Evolutionary conservation across 345 rosid genomes (phyloP).

Genomic region (Theobroma cacao): DNA sequence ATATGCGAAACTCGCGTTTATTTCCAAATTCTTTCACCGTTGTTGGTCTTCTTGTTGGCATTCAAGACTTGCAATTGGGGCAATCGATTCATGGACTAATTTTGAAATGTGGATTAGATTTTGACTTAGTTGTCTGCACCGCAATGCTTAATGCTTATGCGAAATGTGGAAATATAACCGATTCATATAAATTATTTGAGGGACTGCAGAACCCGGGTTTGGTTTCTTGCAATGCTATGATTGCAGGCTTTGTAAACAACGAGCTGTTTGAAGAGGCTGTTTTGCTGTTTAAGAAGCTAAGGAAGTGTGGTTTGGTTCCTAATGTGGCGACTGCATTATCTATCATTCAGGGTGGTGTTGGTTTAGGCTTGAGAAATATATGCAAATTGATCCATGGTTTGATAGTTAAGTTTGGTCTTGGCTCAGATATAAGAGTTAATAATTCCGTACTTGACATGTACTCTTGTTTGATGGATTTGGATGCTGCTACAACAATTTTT

Average conservation of each 20-base stretch:
- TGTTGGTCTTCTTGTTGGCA: conserved; percentile 39
- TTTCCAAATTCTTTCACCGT: conserved; percentile 44
- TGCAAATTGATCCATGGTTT: conserved; percentile 34
- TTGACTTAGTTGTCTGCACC: conserved; percentile 34
- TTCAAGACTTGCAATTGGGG: conserved; percentile 20
- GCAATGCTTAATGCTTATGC: conserved; percentile 40
- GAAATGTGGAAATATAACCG: conserved; percentile 28
- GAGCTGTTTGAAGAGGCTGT: conserved; percentile 29
- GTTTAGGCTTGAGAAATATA: conserved; percentile 24
- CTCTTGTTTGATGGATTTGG: conserved; percentile 33
- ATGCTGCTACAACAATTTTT: conserved; percentile 29
- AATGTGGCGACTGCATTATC: conserved; percentile 28
- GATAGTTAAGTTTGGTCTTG: conserved; percentile 34
- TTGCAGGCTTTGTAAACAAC: conserved; percentile 32
- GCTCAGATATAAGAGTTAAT: conserved; percentile 24
- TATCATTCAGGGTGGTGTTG: conserved; percentile 26
- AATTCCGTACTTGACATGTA: conserved; percentile 43
- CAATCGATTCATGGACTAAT: conserved; percentile 35
- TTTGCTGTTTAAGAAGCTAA: conserved; percentile 25
- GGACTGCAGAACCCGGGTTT: conserved; percentile 30
- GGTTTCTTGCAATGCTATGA: conserved; percentile 38
- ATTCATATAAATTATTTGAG: conserved; percentile 29
- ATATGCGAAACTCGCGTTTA: conserved; percentile 31
- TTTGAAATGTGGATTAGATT: conserved; percentile 27
- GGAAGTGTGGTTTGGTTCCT: conserved; percentile 31